A percentile compares a stretch with the other conserved stretches of the same genome.
Conservation (phyloP, 148 eudicot genomes). For the Selenicereus undatus region DNA sequence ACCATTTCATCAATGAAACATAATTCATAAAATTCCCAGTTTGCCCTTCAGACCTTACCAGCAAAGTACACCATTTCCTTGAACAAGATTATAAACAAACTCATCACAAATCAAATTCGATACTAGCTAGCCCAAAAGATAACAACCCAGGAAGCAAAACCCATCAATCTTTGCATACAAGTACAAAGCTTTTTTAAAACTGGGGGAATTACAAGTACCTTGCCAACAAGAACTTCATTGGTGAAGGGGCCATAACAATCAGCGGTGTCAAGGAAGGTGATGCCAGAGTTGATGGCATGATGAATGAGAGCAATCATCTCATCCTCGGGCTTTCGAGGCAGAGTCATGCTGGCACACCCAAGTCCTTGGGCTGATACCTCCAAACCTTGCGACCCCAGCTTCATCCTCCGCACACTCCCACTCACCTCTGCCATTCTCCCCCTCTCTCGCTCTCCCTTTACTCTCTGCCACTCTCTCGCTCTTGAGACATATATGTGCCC, state of each 20-base stretch:
- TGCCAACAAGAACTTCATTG: conserved; percentile 39
- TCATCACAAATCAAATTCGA: background rate
- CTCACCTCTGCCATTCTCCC: background rate
- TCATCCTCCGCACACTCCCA: conserved; percentile 23
- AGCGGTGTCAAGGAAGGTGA: conserved; percentile 40
- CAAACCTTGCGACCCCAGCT: conserved; percentile 33
- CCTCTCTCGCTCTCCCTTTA: background rate
- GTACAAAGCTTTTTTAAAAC: background rate
- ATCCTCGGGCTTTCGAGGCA: conserved; percentile 28
- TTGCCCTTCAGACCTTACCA: background rate
- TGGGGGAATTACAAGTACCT: conserved; percentile 13
- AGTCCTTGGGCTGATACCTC: conserved; percentile 41
- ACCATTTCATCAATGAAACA: background rate
- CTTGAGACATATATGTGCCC: background rate
- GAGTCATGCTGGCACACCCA: conserved; percentile 38
- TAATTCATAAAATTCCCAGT: background rate
- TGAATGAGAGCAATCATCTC: conserved; percentile 35
- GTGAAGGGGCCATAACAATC: conserved; percentile 39
- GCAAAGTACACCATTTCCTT: background rate
- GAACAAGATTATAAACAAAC: background rate
- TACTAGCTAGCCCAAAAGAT: background rate
- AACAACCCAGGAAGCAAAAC: background rate
- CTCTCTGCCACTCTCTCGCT: background rate
- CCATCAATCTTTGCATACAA: background rate
- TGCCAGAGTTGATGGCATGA: conserved; percentile 30